Base-by-base conservation (phyloP, 768 basidiomycete genomes). In the Pleurotus tuber-regium region DNA sequence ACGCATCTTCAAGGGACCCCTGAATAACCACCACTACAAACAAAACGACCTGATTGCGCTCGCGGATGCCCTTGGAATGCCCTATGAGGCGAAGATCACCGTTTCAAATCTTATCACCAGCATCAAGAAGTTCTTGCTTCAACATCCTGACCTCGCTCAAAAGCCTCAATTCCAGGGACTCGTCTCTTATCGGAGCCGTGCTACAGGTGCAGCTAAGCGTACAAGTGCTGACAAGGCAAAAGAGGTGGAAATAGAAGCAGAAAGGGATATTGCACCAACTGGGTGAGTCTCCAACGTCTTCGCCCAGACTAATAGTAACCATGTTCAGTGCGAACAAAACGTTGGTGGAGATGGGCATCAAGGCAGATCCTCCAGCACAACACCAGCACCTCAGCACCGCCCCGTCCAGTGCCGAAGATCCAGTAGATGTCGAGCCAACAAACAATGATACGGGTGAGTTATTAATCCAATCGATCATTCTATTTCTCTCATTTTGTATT, bases 361-460 rank as follows among this genome's bases (percentile, higher is more conserved):
- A 33, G 35, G n/a, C 52, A 8, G 52, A 53, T 30, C 52, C 52
- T 28, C n/a, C 43, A 30, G 25, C 43, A 3, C 35, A 40, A 16
- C 21, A 14, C 36, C 30, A 21, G 4, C 24, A 10, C 28, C 33
- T 53, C 9, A n/a, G 14, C 19, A 31, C 14, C 8, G 14, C 7
- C 7, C 30, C 7, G 30, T 8, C 30, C 30, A 31, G 30, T 31
- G 14, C 7, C 8, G 14, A 14, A 7, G 30, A 8, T 7, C 14
- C 14, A 7, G 30, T 7, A 31, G 30, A 14, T 31, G 14, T 14
- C 14, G 8, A 31, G 14, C 7, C 8, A 8, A 14, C 30, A 14
- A 31, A 31, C 8, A 31, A 31, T 7, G 14, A 31, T 31, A 31
- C 30, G 14, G 30, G 8, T 14, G n/a, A n/a, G n/a, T n/a, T n/a